These are phyloP conservation scores for Yamadazyma sp. DNA, from an alignment of 805 yeast genomes.

Conservation along the genomic window DNA sequence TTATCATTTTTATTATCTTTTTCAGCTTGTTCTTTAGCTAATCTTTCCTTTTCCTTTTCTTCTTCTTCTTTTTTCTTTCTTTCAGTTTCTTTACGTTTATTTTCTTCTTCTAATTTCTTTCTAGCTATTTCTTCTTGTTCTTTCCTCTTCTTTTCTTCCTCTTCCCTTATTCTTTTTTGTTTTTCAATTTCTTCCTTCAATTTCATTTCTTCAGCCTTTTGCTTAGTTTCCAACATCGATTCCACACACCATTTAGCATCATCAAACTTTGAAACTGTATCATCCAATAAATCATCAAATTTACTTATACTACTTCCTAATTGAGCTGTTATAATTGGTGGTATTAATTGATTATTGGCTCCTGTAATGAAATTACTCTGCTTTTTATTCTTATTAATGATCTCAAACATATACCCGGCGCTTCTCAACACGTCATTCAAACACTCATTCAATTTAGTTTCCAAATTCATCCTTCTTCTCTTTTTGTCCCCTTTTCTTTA, in stretches of 20 bases:
- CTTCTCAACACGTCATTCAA: slow-evolving; percentile 39
- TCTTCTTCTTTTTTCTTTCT: slow-evolving; percentile 20
- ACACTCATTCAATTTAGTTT: slow-evolving; percentile 37
- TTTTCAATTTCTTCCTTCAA: slow-evolving; percentile 27
- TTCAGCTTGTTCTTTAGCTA: slow-evolving; percentile 17
- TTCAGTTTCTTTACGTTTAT: slow-evolving; percentile 19
- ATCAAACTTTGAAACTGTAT: slow-evolving; percentile 37
- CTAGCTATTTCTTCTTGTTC: slow-evolving; percentile 14
- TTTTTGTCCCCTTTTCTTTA: too few species aligned
- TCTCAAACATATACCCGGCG: slow-evolving; percentile 43
- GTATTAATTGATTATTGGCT: slow-evolving; percentile 38
- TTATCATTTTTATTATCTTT: slow-evolving; percentile 12
- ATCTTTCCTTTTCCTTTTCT: slow-evolving; percentile 17
- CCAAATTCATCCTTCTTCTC: slow-evolving; percentile 38
- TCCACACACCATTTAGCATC: slow-evolving; percentile 44
- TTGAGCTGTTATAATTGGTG: slow-evolving; percentile 34
- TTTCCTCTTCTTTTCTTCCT: slow-evolving; percentile 15
- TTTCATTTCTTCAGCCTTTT: slow-evolving; percentile 39
- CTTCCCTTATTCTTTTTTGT: slow-evolving; percentile 20
- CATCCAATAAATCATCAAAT: slow-evolving; percentile 43
- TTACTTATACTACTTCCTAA: slow-evolving; percentile 30
- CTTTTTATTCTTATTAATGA: slow-evolving; percentile 36
- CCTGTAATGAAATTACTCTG: slow-evolving; percentile 43
- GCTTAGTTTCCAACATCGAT: slow-evolving; percentile 39
- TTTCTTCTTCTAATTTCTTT: slow-evolving; percentile 16